Conservation (phyloP, 2,329 filamentous ascomycete genomes). For the Didymella glomerata region DNA sequence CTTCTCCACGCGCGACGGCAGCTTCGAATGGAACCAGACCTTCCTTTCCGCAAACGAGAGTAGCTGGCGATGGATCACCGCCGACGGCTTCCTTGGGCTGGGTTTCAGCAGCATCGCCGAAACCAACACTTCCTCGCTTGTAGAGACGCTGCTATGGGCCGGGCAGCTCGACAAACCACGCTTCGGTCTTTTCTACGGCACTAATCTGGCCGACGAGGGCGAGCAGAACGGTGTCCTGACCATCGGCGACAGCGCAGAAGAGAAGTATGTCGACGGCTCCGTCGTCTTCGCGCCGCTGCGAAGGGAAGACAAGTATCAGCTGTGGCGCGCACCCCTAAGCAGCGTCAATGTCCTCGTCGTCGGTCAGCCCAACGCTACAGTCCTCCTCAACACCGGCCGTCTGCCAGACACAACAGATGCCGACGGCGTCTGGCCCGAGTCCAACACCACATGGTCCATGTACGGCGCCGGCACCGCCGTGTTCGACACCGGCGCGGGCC, state of each 20-base stretch:
- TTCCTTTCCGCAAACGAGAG: conserved; percentile 29
- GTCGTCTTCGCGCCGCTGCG: conserved; percentile 55
- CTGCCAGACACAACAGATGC: conserved; percentile 12
- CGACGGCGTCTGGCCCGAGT: conserved; percentile 8
- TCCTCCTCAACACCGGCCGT: conserved; percentile 14
- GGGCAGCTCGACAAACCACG: conserved; percentile 25
- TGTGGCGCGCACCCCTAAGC: conserved; percentile 29
- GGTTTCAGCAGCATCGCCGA: conserved; percentile 33
- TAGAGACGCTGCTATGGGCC: conserved; percentile 31
- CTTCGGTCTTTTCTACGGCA: conserved; percentile 30
- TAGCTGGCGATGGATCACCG: conserved; percentile 30
- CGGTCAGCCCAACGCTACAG: conserved; percentile 12
- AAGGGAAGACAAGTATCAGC: conserved; percentile 23
- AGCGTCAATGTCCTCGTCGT: conserved; percentile 25
- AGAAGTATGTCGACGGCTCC: conserved; percentile 68
- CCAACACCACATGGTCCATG: conserved; percentile 21
- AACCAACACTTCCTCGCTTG: conserved; percentile 21
- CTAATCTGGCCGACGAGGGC: conserved; percentile 16
- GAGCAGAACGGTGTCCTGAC: conserved; percentile 29
- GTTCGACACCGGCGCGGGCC: conserved; percentile 33
- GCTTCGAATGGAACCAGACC: conserved; percentile 31
- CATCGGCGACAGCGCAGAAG: conserved; percentile 53
- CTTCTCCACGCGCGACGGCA: conserved; percentile 17
- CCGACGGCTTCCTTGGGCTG: conserved; percentile 31
- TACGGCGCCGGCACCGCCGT: conserved; percentile 16